Evolutionary conservation across 352 stramenopile species (phyloP).

Genomic region (Pythium phragmitis): DNA sequence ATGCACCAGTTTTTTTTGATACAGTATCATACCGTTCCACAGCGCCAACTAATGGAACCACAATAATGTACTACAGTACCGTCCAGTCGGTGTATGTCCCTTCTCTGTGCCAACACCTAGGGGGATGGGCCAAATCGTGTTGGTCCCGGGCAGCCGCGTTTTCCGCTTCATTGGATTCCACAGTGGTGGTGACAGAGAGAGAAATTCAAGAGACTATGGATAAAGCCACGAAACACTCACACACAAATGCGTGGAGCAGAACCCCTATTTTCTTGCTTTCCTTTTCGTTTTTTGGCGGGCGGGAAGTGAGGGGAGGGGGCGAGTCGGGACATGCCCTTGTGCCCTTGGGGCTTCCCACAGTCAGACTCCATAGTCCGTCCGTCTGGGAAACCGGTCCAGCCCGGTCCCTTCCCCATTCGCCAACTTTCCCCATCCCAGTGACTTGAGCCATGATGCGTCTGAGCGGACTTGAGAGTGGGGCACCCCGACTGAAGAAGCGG

Average conservation of each 20-base stretch:
- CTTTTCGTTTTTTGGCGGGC: slow-evolving; percentile 1
- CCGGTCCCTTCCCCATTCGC: slow-evolving; percentile 19
- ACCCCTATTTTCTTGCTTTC: not conserved
- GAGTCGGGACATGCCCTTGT: not conserved
- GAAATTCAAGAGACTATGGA: not conserved
- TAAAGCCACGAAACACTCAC: not conserved
- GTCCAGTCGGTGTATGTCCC: not conserved
- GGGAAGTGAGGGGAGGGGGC: too few relatives aligned
- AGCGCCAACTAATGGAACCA: too few relatives aligned
- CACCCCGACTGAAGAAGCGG: slow-evolving; percentile 28
- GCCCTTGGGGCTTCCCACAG: too few relatives aligned
- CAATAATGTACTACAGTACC: too few relatives aligned
- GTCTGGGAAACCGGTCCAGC: not conserved
- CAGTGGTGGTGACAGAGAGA: slow-evolving; percentile 5
- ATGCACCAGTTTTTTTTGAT: not conserved
- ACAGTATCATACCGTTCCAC: too few relatives aligned
- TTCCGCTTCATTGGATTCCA: slow-evolving; percentile 17
- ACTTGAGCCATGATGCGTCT: slow-evolving; percentile 18
- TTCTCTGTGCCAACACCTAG: not conserved
- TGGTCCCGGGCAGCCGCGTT: slow-evolving; percentile 13
- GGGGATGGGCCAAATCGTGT: slow-evolving; percentile 12
- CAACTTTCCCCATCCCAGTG: slow-evolving; percentile 27
- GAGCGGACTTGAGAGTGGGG: slow-evolving; percentile 21
- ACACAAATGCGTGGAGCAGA: too few relatives aligned
- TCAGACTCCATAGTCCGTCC: not conserved